These are phyloP conservation scores for Xylaria sp. DNA, from an alignment of 2,329 filamentous ascomycete genomes.

Conservation along the genomic window DNA sequence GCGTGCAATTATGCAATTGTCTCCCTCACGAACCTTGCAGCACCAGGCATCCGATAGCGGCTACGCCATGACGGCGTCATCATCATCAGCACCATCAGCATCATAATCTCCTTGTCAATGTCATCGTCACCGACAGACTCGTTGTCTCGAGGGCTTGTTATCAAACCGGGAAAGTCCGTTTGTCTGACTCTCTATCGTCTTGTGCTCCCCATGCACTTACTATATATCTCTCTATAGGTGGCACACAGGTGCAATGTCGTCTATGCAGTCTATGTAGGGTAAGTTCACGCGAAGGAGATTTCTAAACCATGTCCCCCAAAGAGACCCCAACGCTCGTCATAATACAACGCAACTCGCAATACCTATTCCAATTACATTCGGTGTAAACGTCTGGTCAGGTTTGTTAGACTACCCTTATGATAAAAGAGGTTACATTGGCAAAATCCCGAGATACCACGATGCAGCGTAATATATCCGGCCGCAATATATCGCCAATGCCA, in stretches of 20 bases:
- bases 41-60: conserved; percentile 31
- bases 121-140: background rate
- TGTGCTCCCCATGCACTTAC: too few species aligned
- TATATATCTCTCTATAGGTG: too few species aligned
- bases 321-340: background rate
- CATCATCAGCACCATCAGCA: background rate
- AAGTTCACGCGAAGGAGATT: conserved; percentile 9
- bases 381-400: background rate
- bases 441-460: conserved; percentile 18
- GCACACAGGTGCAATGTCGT: background rate
- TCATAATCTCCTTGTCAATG: background rate
- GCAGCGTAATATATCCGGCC: conserved; percentile 17
- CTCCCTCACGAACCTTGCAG: conserved; percentile 27
- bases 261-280: background rate
- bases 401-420: background rate
- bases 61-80: conserved; percentile 4
- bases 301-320: background rate
- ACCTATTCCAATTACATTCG: background rate
- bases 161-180: conserved; percentile 20
- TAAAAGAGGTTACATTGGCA: conserved; percentile 20
- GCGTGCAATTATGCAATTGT: conserved; percentile 11
- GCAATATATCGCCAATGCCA: conserved; percentile 26
- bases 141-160: background rate
- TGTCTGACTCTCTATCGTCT: background rate
- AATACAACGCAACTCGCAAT: background rate